Conservation (phyloP, 495 filamentous ascomycete species). For the Hypomontagnella monticulosa region DNA sequence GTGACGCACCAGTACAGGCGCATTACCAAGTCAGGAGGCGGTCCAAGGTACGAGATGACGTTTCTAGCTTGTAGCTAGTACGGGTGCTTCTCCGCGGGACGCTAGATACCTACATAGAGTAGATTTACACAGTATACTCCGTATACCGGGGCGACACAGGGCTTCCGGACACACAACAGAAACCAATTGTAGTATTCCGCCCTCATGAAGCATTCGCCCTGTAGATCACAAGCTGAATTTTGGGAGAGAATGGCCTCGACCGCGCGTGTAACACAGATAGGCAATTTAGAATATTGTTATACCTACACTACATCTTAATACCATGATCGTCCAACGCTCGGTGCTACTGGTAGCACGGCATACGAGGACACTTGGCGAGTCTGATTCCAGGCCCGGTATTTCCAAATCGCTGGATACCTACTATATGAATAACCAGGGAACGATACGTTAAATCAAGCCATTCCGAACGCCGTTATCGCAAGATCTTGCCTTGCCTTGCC, state of each 20-base stretch:
- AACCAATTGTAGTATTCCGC: not conserved
- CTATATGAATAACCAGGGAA: not conserved
- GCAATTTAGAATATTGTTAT: constrained; percentile 5
- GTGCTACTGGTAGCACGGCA: constrained; percentile 31
- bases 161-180: not conserved
- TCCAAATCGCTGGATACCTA: constrained; percentile 19
- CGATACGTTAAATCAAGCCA: not conserved
- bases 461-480: constrained; percentile 4
- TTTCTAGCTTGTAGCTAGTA: constrained; percentile 14
- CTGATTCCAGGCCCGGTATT: constrained; percentile 9
- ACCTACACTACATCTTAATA: constrained; percentile 2
- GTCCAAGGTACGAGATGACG: constrained; percentile 27
- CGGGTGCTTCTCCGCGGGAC: constrained; percentile 19
- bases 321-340: constrained; percentile 2
- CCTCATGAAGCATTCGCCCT: not conserved
- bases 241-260: constrained; percentile 2
- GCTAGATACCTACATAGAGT: constrained; percentile 4
- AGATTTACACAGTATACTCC: not conserved
- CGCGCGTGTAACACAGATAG: not conserved
- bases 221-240: constrained; percentile 13
- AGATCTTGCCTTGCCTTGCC: no score
- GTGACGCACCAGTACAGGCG: constrained; percentile 5
- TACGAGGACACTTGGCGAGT: not conserved
- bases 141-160: constrained; percentile 5
- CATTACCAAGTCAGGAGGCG: constrained; percentile 24